phyloP scores from a whole-genome alignment of 257 asterid species.

The Nicotiana otophora region DNA sequence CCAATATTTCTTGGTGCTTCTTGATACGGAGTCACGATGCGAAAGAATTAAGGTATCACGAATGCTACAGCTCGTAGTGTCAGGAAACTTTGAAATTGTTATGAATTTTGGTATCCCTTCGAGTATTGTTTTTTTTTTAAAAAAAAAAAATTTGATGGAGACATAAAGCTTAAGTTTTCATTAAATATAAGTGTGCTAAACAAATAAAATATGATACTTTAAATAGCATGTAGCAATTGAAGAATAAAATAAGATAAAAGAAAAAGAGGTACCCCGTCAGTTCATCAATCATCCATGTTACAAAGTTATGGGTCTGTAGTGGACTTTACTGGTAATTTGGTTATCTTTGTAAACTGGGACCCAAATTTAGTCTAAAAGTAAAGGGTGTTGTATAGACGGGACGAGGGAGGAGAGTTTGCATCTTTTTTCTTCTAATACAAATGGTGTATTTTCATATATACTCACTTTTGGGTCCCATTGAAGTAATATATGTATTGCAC shows the following conservation, averaged over 20 bases:
- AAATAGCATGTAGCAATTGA: neutral
- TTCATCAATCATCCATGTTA: conserved; percentile 8
- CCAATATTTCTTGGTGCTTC: neutral
- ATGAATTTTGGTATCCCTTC: neutral
- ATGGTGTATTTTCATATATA: too few species aligned
- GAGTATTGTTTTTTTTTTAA: neutral
- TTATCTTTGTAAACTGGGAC: neutral
- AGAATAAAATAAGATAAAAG: neutral
- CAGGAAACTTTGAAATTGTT: neutral
- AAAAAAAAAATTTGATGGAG: neutral
- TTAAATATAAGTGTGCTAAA: neutral
- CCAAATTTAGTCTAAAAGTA: neutral
- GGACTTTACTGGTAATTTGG: neutral
- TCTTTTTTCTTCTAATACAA: too few species aligned
- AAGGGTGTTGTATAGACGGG: neutral
- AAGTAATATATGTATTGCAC: too few species aligned
- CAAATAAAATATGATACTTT: neutral
- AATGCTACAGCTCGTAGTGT: neutral
- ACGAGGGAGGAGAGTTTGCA: neutral
- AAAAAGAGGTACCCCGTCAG: neutral
- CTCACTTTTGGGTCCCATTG: too few species aligned
- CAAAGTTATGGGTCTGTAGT: conserved; percentile 1
- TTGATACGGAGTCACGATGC: neutral
- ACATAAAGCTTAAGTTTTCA: neutral
- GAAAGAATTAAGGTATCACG: neutral